phyloP scores from a whole-genome alignment of 495 filamentous ascomycete genomes.

The Beverwykella pulmonaria region DNA sequence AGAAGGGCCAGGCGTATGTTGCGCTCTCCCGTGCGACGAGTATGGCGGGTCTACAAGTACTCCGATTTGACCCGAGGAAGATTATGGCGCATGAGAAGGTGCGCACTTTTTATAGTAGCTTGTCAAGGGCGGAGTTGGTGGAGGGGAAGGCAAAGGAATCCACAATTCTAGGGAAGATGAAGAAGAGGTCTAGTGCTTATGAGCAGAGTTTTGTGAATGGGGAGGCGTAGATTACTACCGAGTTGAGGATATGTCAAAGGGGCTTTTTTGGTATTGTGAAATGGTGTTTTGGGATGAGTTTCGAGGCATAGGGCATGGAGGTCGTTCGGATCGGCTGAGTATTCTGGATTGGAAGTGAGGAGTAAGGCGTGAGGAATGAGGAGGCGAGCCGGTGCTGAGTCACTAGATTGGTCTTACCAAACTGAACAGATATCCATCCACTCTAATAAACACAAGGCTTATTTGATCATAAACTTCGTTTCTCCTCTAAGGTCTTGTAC shows the following conservation, averaged over 20 bases:
- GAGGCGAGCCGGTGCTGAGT: too few species aligned
- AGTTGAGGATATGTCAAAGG: background rate
- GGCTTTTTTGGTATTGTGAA: background rate
- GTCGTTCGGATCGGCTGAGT: too few species aligned
- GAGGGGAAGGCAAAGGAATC: conserved; percentile 21
- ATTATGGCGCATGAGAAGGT: conserved; percentile 94
- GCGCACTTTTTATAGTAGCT: conserved; percentile 75
- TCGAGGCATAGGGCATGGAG: background rate
- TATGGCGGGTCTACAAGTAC: conserved; percentile 84
- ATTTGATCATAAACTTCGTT: too few species aligned
- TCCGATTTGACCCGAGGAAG: conserved; percentile 84
- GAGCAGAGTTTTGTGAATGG: background rate
- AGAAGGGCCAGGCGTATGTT: conserved; percentile 90
- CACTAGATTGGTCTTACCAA: too few species aligned
- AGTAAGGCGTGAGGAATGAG: too few species aligned
- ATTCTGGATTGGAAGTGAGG: too few species aligned
- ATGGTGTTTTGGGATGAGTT: background rate
- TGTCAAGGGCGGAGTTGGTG: conserved; percentile 58
- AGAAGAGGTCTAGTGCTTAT: background rate
- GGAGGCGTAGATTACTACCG: too few species aligned
- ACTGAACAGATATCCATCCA: too few species aligned
- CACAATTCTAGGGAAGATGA: conserved; percentile 16
- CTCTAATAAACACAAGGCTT: too few species aligned
- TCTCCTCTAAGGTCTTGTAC: background rate
- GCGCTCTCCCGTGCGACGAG: conserved; percentile 82